Evolutionary conservation across 2,329 filamentous ascomycete species (phyloP).

Genomic region (Thyridium curvatum): DNA sequence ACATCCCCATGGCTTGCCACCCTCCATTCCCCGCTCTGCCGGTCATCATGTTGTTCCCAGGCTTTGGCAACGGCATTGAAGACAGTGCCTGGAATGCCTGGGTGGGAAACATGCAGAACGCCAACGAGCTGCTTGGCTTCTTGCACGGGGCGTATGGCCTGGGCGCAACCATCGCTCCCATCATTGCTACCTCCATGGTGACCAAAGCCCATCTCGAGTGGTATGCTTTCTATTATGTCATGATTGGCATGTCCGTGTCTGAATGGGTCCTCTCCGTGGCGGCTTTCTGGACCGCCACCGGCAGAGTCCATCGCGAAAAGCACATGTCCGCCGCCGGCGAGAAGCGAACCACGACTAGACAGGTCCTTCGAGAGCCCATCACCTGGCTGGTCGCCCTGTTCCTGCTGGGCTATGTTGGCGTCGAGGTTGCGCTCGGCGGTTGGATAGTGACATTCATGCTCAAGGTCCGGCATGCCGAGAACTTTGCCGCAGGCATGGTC

Average conservation of each 20-base stretch:
- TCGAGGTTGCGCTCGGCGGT: constrained; percentile 57
- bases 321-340: constrained; percentile 21
- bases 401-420: constrained; percentile 71
- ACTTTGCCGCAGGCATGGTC: constrained; percentile 68
- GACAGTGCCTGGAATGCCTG: constrained; percentile 55
- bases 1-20: constrained; percentile 58
- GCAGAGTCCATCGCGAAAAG: constrained; percentile 43
- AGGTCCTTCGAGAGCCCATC: constrained; percentile 41
- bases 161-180: constrained; percentile 61
- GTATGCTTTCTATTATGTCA: constrained; percentile 72
- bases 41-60: constrained; percentile 57
- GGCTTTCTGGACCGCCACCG: constrained; percentile 61
- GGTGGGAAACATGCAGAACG: constrained; percentile 63
- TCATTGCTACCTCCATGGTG: constrained; percentile 69
- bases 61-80: constrained; percentile 65
- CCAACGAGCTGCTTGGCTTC: constrained; percentile 69
- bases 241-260: constrained; percentile 53
- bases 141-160: constrained; percentile 68
- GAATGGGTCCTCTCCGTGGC: constrained; percentile 45
- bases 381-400: constrained; percentile 73
- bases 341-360: constrained; percentile 36
- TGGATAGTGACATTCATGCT: constrained; percentile 88
- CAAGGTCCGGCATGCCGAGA: constrained; percentile 59
- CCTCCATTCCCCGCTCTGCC: constrained; percentile 64
- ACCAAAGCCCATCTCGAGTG: constrained; percentile 55